Evolutionary conservation across 805 yeast genomes (phyloP).

Genomic region (Phaffomyces opuntiae): DNA sequence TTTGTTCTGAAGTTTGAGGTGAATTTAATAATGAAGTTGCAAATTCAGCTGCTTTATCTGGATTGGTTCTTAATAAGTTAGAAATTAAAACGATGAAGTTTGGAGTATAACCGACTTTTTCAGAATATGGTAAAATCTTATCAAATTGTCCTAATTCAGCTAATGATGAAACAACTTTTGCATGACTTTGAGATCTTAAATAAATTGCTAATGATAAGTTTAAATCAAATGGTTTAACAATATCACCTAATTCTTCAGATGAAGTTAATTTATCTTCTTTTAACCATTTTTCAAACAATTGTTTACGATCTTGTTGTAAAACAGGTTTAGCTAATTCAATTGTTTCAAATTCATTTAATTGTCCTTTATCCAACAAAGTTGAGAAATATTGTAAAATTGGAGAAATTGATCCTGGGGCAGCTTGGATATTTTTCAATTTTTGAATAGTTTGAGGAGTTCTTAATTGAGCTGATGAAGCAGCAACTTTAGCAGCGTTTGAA

Average conservation of each 20-base stretch:
- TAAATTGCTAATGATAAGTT: constrained; percentile 88
- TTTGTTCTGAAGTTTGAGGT: constrained; percentile 48
- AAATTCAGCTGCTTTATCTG: constrained; percentile 98
- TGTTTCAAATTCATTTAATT: constrained; percentile 87
- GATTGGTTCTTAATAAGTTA: constrained; percentile 82
- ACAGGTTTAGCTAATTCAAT: constrained; percentile 94
- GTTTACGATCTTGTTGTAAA: constrained; percentile 89
- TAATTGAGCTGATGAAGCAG: constrained; percentile 88
- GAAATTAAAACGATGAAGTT: constrained; percentile 87
- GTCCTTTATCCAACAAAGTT: constrained; percentile 84
- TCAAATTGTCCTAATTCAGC: constrained; percentile 97
- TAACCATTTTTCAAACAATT: constrained; percentile 91
- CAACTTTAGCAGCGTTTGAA: constrained; percentile 89
- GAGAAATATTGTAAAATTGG: constrained; percentile 92
- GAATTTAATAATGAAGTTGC: constrained; percentile 75
- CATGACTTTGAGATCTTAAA: constrained; percentile 71
- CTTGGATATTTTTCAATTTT: constrained; percentile 82
- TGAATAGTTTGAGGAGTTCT: constrained; percentile 93
- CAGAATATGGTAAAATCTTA: constrained; percentile 89
- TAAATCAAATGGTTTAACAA: constrained; percentile 81
- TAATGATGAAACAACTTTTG: constrained; percentile 83
- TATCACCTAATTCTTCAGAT: constrained; percentile 97
- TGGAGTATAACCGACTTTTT: constrained; percentile 82
- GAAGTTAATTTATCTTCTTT: constrained; percentile 89
- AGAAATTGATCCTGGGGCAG: constrained; percentile 90